A percentile compares a stretch with the other conserved stretches of the same genome.
Conservation (phyloP, 2,329 filamentous ascomycete species). For the Aspergillus hortae region DNA sequence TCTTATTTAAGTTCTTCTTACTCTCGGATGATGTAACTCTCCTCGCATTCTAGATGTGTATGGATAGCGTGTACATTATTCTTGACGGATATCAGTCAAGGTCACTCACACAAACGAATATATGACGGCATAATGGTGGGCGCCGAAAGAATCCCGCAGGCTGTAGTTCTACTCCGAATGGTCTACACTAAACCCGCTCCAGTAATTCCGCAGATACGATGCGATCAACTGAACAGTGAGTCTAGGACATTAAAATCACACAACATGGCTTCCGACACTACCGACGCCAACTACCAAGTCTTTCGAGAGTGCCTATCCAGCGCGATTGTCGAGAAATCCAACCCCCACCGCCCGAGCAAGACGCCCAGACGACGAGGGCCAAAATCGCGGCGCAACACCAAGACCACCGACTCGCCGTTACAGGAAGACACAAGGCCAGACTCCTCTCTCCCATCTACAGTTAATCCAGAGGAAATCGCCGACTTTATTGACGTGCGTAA, state of each 20-base stretch:
- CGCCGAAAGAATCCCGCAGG: background rate
- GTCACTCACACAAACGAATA: background rate
- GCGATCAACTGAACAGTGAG: background rate
- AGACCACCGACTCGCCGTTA: background rate
- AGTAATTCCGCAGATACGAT: background rate
- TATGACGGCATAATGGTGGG: background rate
- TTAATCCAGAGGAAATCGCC: slow-evolving; percentile 63
- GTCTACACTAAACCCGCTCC: background rate
- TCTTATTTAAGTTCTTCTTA: too few species aligned
- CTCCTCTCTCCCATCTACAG: slow-evolving; percentile 12
- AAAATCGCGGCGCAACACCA: slow-evolving; percentile 14
- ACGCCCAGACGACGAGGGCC: slow-evolving; percentile 28
- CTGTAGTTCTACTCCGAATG: background rate
- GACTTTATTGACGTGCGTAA: slow-evolving; percentile 68
- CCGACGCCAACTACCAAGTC: slow-evolving; percentile 57
- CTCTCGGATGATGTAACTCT: too few species aligned
- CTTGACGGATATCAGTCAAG: background rate
- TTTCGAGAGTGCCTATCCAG: slow-evolving; percentile 74
- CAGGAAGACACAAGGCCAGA: background rate
- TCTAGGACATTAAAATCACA: background rate
- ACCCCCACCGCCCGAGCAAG: slow-evolving; percentile 44
- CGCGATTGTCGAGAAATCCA: slow-evolving; percentile 61
- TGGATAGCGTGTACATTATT: too few species aligned
- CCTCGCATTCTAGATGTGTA: too few species aligned
- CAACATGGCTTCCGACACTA: slow-evolving; percentile 28